Evolutionary conservation across 257 asterid genomes (phyloP), one percentile per base, ranked within the genome.

Genomic region (Penstemon barbatus): DNA sequence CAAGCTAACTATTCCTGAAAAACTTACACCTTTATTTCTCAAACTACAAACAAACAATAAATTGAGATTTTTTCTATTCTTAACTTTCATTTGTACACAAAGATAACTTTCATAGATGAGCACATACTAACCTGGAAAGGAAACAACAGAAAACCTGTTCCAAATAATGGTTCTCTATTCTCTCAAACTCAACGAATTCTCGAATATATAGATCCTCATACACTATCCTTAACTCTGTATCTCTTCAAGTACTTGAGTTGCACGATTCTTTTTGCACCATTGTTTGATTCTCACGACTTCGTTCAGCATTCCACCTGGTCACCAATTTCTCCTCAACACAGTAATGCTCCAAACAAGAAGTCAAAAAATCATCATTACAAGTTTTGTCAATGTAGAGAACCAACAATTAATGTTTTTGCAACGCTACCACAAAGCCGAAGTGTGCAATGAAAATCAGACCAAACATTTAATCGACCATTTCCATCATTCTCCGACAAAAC

Each of bases 371-470:
- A 43, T 12, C 61, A 12, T 39, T 8, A 46, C 69, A 83, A 36
- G 70, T 66, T 56, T 61, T 73, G 13, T 71, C 6, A 25, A 90
- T 58, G 33, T 74, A 41, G 65, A 92, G 85, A 74, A 85, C 70
- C 71, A 90, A 68, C 81, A 93, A n/a, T n/a, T n/a, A n/a, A 78
- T 8, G 94, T 84, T 65, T 93, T 93, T 0, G 89, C 96, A 59
- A 93, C 98, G 43, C 97, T 84, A 4, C 96, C 92, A 77, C 89
- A 85, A 45, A 93, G 87, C 38, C 97, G 83, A 65, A 93, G 92
- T 5, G 92, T 81, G 84, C 95, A 85, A 7, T 86, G 89, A 70
- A 72, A 79, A 77, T 92, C 97, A 3, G 97, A 90, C 98, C 97
- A 90, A 45, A 83, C 90, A 80, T 74, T 80, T 73, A 92, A 71